Percentiles rank a stretch among this genome's conserved stretches.
Evolutionary conservation across 257 asterid species (phyloP).

Genomic region (Leonotis leonurus): DNA sequence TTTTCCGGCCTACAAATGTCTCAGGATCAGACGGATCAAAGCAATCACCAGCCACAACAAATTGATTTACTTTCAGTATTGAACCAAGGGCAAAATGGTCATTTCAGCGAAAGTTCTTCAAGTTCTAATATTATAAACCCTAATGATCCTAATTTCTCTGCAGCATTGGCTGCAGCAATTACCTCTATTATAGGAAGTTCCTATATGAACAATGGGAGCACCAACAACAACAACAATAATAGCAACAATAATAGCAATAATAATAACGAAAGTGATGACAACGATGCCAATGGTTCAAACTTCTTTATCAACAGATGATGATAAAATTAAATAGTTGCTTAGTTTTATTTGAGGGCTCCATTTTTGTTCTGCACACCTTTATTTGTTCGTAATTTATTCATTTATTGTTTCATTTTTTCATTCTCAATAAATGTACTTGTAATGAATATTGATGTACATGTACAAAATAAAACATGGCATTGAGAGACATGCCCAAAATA

Average conservation of each 20-base stretch:
- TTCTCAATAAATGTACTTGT: slow-evolving; percentile 19
- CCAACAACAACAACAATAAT: slow-evolving; percentile 28
- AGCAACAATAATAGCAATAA: slow-evolving; percentile 29
- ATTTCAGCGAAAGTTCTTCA: slow-evolving; percentile 36
- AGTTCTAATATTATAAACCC: slow-evolving; percentile 40
- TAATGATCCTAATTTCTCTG: slow-evolving; percentile 60
- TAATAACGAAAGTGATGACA: slow-evolving; percentile 23
- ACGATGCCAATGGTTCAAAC: slow-evolving; percentile 29
- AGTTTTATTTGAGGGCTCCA: not conserved
- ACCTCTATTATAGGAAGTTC: slow-evolving; percentile 49
- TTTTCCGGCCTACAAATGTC: slow-evolving; percentile 70
- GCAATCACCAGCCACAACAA: slow-evolving; percentile 14
- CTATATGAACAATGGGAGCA: slow-evolving; percentile 20
- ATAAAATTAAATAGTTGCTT: no score
- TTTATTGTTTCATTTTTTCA: not conserved
- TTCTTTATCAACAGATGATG: slow-evolving; percentile 28
- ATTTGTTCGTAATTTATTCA: not conserved
- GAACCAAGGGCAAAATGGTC: slow-evolving; percentile 36
- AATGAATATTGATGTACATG: no score
- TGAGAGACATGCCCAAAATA: not conserved
- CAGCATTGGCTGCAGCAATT: slow-evolving; percentile 70
- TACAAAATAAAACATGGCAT: no score
- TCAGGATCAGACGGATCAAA: slow-evolving; percentile 31
- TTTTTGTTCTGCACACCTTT: not conserved
- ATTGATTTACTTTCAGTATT: not conserved